These are phyloP conservation scores for Chenopodium suecicum DNA, from an alignment of 148 eudicot genomes.

Conservation along the genomic window DNA sequence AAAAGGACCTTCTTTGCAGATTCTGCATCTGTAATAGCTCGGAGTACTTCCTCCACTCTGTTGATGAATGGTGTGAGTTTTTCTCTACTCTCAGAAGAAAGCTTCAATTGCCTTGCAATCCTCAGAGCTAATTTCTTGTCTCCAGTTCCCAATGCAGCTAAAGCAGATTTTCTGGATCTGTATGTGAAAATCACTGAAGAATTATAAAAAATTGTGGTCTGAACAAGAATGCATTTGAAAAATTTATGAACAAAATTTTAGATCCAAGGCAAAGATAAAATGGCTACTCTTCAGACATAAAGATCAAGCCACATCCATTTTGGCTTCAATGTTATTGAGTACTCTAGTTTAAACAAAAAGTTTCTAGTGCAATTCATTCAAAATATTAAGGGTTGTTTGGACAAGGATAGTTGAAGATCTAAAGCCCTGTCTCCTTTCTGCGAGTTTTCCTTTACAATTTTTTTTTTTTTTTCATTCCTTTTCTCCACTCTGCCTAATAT, in stretches of 20 bases:
- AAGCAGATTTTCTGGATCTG: constrained; percentile 61
- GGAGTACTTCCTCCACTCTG: constrained; percentile 77
- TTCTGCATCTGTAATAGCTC: constrained; percentile 66
- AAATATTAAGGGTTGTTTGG: no score
- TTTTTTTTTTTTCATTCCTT: no score
- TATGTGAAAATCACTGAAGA: background rate
- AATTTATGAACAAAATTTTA: background rate
- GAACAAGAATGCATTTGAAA: background rate
- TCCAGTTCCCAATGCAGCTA: constrained; percentile 61
- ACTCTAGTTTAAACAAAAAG: no score
- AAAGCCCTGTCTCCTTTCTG: no score
- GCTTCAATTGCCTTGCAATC: constrained; percentile 72
- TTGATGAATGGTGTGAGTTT: constrained; percentile 47
- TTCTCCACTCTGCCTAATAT: no score
- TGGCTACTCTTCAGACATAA: background rate
- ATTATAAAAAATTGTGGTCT: constrained; percentile 3
- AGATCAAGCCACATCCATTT: background rate
- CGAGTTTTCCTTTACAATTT: no score
- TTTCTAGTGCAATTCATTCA: background rate
- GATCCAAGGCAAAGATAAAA: background rate
- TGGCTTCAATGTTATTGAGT: background rate
- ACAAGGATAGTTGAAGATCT: no score
- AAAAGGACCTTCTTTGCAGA: constrained; percentile 66
- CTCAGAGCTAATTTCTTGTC: constrained; percentile 59
- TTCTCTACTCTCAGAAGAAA: constrained; percentile 68